Base-by-base conservation (phyloP, 2,329 filamentous ascomycete genomes). In the Talaromyces sp. region DNA sequence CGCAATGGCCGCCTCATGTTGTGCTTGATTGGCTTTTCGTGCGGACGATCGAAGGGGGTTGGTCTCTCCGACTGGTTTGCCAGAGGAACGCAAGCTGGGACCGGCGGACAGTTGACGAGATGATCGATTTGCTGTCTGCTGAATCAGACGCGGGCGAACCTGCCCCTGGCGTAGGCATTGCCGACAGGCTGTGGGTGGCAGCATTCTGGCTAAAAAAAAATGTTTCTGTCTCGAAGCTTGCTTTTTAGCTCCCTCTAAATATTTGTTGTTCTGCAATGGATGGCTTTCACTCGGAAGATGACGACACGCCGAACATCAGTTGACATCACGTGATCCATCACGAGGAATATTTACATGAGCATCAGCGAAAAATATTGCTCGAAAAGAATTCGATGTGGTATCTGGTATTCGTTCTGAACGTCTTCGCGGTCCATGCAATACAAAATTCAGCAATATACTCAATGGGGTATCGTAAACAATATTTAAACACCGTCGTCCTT, bases 1-100 rank as follows among this genome's bases (percentile, higher is more conserved):
- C 4, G 69, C 69, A 42, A 64, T 71, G 58, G 16, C 73, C 68
- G 23, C 72, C 63, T 14, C 69, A 62, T 58, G 56, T 58, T 46
- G 66, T 35, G 56, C 66, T 54, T 74, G 72, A 60, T 60, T 69
- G 16, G n/a, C 16, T 35, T 57, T 44, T 61, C 62, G 44, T 64
- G 62, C 39, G 58, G 65, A 46, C 28, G 68, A 65, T 63, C 70
- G 71, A 64, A 75, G 67, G 18, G 66, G 60, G 31, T 64, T 65
- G 14, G 31, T 37, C 23, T 42, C 54, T 57, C 35, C 54, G 21
- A 31, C 54, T 40, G 23, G 35, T 42, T 57, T 57, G 55, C 69
- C 69, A n/a, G 59, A 37, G n/a, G 46, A 35, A 28, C 59, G 46
- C 35, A 55, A 54, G 31, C 5, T 54, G 37, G 48, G 7, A 14